A percentile compares a stretch with the other conserved stretches of the same genome.
These are phyloP conservation scores for Kwoniella botswanensis DNA, from an alignment of 768 basidiomycete genomes.

Conservation along the genomic window DNA sequence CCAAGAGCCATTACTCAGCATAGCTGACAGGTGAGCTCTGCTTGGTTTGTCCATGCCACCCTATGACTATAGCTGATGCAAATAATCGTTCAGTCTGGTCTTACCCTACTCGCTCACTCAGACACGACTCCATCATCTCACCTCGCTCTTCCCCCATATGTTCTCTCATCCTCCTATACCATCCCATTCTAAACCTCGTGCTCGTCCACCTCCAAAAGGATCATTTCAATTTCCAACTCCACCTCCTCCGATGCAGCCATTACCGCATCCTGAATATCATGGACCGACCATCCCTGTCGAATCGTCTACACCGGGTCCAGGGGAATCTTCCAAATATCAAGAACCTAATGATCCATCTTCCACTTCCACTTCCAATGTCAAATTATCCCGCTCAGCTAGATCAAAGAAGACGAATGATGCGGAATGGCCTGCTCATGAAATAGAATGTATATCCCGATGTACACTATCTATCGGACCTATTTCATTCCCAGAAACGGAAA, in stretches of 20 bases:
- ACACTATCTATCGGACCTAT: conserved; percentile 46
- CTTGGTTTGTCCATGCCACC: too few relatives aligned
- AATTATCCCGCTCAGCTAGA: conserved; percentile 13
- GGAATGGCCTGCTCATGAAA: conserved; percentile 46
- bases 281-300: conserved; percentile 30
- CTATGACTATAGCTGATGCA: not conserved
- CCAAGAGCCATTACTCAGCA: conserved; percentile 32
- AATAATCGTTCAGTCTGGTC: conserved; percentile 27
- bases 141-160: conserved; percentile 47
- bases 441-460: conserved; percentile 48
- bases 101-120: conserved; percentile 40
- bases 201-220: conserved; percentile 35
- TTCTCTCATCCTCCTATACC: conserved; percentile 52
- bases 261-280: conserved; percentile 45
- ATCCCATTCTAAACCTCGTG: conserved; percentile 40
- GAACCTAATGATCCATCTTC: not conserved
- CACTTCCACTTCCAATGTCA: conserved; percentile 5
- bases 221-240: conserved; percentile 46
- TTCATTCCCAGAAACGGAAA: conserved; percentile 46
- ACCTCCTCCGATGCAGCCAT: conserved; percentile 28
- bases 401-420: conserved; percentile 25
- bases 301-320: conserved; percentile 3
- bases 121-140: conserved; percentile 45
- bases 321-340: conserved; percentile 5
- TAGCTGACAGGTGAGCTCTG: conserved; percentile 40